Evolutionary conservation across 2,329 filamentous ascomycete species (phyloP), one percentile per base, ranked within the genome.

Genomic region (Colletotrichum sublineola): DNA sequence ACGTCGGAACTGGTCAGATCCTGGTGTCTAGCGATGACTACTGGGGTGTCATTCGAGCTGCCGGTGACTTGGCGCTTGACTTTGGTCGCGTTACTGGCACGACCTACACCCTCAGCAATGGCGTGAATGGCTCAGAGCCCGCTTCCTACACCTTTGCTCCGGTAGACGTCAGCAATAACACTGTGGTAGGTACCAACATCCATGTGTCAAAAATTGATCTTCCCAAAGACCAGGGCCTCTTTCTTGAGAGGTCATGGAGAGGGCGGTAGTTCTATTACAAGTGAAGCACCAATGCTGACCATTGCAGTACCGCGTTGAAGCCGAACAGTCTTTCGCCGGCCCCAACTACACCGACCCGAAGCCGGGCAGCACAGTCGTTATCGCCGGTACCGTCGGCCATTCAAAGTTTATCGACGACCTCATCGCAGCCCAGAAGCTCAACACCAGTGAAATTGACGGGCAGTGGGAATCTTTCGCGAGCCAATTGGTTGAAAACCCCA

Each of bases 401-500:
- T 93, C 91, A 0, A 82, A 84, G 14, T 77, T 92, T 46, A 90
- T 94, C 65, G 88, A 92, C 76, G 78, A 81, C 8, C 82, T 94
- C 60, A 81, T 92, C 31, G 77, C 83, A 1, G 83, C 83, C 2
- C 86, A 86, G 1, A 87, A 89, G 74, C 80, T 94, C 24, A 86
- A 93, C 70, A 85, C 89, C 0, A 85, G 84, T 3, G 81, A 82
- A 0, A 87, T 92, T 38, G 77, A 87, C 64, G 91, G 90, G 1
- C 84, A 90, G 74, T 94, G 92, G 92, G 92, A 95, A 78, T 87
- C 91, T 0, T 94, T 92, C 77, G 83, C 87, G 31, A 91, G 87
- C 52, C 82, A 86, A 53, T 77, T 94, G 5, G 84, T 94, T 1
- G 80, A 86, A 20, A 82, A 86, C 38, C 91, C 91, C 0, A 79